Evolutionary conservation across 495 filamentous ascomycete species (phyloP), one percentile per base, ranked within the genome.

Genomic region (Pseudomonodictys pantanalensis): DNA sequence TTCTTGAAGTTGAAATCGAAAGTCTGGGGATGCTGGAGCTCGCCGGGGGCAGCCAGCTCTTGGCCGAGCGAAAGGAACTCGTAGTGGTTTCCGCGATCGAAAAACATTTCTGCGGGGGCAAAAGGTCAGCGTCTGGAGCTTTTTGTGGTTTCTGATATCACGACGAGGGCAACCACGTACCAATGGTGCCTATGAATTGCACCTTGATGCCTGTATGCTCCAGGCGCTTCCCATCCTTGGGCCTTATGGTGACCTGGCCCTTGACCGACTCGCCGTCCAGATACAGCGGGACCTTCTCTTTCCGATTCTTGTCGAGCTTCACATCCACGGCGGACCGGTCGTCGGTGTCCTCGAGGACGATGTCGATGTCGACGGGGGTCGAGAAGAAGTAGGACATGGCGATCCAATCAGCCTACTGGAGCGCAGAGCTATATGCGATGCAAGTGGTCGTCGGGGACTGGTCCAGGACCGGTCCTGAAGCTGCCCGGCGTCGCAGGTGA

Each of bases 1-100:
- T 97, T 97, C 76, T 97, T 99, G 83, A 99, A 99, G 77, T 97
- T 96, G 83, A 99, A 99, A 56, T 95, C 90, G 78, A 96, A 97
- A 39, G 91, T 95, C 76, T 97, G 95, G 30, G 93, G 95, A 76
- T 99, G 93, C 65, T 97, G 92, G 52, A 99, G 85, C 75, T 99
- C 93, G 68, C 93, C 95, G 1, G 93, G 93, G 20, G 91, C 91
- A 9, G 93, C 93, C 25, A 99, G 83, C 72, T 99, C 93, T 71
- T 97, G 93, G 52, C 91, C 91, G 15, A 97, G 82, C 22, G 90
- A 95, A 39, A 97, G 85, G 73, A 99, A 99, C 76, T 99, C 93
- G 78, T 99, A 95, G 77, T 99, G 95, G 72, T 96, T 99, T 69
- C 92, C 93, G 64, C 93, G 86, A 72, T 98, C 93, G 77, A 95